Conservation (phyloP, 495 filamentous ascomycete genomes). For the Trichoderma orchidacearum region DNA sequence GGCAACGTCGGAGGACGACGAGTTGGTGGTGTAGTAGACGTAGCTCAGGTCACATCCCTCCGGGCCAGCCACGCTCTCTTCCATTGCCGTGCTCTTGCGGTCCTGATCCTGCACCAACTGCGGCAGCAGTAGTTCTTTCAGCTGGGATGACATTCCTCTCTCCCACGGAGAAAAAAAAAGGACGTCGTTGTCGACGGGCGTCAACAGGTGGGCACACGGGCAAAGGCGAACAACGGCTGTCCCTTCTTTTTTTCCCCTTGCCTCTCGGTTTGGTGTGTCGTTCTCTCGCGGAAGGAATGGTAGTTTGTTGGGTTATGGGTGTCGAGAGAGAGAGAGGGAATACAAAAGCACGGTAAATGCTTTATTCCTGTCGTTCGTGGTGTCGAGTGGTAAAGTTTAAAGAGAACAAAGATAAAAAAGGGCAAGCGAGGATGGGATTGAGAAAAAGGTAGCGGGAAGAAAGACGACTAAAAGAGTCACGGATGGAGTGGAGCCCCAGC, state of each 20-base stretch:
- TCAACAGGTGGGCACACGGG: no score
- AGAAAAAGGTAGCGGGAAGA: background rate
- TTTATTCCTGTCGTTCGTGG: background rate
- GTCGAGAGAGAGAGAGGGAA: no score
- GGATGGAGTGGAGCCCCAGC: background rate
- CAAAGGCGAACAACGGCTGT: no score
- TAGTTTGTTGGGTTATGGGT: no score
- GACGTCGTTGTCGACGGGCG: background rate
- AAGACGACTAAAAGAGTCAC: background rate
- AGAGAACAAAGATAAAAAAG: background rate
- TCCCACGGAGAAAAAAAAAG: background rate
- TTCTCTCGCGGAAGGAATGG: no score
- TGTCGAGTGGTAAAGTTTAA: no score
- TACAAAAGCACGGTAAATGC: no score
- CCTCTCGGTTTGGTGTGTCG: no score
- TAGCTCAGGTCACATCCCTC: slow-evolving; percentile 10
- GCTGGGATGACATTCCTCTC: slow-evolving; percentile 31
- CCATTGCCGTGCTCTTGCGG: slow-evolving; percentile 7
- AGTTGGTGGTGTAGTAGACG: slow-evolving; percentile 23
- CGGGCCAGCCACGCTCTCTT: slow-evolving; percentile 1
- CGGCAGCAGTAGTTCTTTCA: slow-evolving; percentile 36
- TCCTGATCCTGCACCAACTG: slow-evolving; percentile 39
- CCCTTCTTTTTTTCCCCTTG: no score
- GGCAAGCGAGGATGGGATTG: background rate
- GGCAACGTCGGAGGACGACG: slow-evolving; percentile 42